These are phyloP conservation scores for Daldinia decipiens DNA, from an alignment of 495 filamentous ascomycete species.

Conservation along the genomic window DNA sequence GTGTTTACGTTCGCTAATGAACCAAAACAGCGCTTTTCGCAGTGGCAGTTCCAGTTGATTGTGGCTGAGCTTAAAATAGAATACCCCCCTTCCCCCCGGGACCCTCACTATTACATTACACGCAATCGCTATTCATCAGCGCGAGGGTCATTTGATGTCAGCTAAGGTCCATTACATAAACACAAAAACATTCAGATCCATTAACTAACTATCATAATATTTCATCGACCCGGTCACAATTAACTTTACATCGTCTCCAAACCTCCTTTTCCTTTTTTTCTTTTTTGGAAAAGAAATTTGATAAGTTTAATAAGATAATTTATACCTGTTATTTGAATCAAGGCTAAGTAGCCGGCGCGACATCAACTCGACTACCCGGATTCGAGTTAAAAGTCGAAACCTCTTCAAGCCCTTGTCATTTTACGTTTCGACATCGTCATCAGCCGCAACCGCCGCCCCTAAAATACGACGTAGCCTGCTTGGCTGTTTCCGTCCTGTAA, in stretches of 20 bases:
- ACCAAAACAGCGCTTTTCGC: not conserved
- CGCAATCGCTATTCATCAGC: constrained; percentile 39
- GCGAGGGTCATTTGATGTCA: constrained; percentile 24
- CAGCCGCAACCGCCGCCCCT: constrained; percentile 39
- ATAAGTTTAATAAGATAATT: not conserved
- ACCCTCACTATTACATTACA: constrained; percentile 22
- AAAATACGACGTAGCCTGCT: constrained; percentile 39
- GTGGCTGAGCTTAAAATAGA: constrained; percentile 45
- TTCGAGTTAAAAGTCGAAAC: constrained; percentile 17
- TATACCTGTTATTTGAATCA: constrained; percentile 4
- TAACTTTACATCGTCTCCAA: not conserved
- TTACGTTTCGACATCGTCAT: constrained; percentile 28
- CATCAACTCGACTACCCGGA: not conserved
- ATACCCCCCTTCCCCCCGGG: not conserved
- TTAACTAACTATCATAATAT: constrained; percentile 21
- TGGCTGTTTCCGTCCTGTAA: constrained; percentile 36
- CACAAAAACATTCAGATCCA: constrained; percentile 1
- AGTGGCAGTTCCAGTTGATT: constrained; percentile 7
- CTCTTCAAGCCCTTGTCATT: constrained; percentile 10
- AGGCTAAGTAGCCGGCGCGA: not conserved
- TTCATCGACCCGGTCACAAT: not conserved
- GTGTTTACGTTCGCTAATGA: constrained; percentile 15
- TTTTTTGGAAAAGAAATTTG: not conserved
- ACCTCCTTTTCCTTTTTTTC: not conserved
- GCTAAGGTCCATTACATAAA: constrained; percentile 18